Base-by-base conservation (phyloP, 2,329 filamentous ascomycete species). In the Colletotrichum godetiae region DNA sequence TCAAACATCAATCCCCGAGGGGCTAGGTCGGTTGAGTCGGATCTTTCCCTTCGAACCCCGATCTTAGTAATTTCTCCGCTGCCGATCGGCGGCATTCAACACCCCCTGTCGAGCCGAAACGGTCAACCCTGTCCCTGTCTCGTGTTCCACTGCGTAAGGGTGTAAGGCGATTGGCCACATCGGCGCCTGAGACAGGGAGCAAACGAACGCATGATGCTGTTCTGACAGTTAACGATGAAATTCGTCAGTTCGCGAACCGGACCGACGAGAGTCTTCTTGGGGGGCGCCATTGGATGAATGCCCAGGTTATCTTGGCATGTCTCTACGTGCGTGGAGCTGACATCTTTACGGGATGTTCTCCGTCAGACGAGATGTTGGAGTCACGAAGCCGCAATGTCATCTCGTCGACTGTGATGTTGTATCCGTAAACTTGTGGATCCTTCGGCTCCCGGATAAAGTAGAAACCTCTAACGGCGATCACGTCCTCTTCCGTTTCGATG, bases 401-500 rank as follows among this genome's bases (percentile, higher is more conserved):
- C 46, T 49, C 27, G 42, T 33, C 29, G 49, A 6, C 5, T 29
- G 22, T 12, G 11, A 60, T 19, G 24, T 56, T 29, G 57, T 15
- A 37, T 49, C 19, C 33, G 27, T 35, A 19, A 42, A 1, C 19
- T 27, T 8, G 49, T 56, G 57, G 33, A 8, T 2, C 35, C n/a
- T 27, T 64, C 63, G 63, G 46, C 1, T 6, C 46, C 33, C 29
- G 57, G 57, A 11, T 57, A 49, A 24, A 27, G 46, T 29, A 15
- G 31, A 61, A 24, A 46, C 35, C 56, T 61, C 24, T 37, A n/a
- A 62, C 22, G 64, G 29, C 64, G 68, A 53, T 62, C 37, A 62
- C 24, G 49, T 68, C 15, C 24, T 10, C 22, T 15, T 57, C 60
- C 49, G 64, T 72, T 72, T 62, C 64, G 68, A 62, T 37, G 57